These are phyloP conservation scores for Barnettozyma hawaiiensis DNA, from an alignment of 1,139 yeast genomes.

Conservation along the genomic window DNA sequence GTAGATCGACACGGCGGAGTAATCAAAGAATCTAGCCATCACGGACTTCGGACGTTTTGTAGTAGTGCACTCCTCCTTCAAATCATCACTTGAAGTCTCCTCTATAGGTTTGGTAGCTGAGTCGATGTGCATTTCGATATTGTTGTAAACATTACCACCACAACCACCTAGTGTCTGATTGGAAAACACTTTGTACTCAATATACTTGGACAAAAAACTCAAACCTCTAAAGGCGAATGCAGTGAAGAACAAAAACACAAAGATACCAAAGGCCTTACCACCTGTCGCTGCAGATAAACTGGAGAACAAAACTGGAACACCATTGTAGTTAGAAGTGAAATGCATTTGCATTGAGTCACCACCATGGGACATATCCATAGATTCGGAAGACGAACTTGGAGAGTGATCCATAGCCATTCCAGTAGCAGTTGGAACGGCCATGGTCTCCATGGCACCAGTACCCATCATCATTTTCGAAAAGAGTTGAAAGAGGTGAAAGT, in stretches of 20 bases:
- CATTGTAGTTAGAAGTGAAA: conserved; percentile 43
- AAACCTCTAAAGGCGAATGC: conserved; percentile 56
- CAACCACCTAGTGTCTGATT: conserved; percentile 5
- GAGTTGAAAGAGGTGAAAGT: too few species aligned
- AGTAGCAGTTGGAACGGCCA: conserved; percentile 15
- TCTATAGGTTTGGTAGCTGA: background rate
- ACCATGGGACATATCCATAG: conserved; percentile 1
- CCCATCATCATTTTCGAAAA: conserved; percentile 24
- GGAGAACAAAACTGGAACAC: conserved; percentile 59
- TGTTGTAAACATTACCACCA: background rate
- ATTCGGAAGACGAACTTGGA: conserved; percentile 13
- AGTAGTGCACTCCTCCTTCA: conserved; percentile 9
- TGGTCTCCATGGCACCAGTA: conserved; percentile 19
- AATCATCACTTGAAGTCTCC: background rate
- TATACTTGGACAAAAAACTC: conserved; percentile 51
- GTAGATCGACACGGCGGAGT: conserved; percentile 33
- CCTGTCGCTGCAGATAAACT: conserved; percentile 45
- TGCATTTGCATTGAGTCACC: conserved; percentile 30
- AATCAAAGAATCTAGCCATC: conserved; percentile 36
- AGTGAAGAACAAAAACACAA: conserved; percentile 49
- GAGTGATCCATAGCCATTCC: conserved; percentile 12
- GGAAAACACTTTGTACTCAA: conserved; percentile 62
- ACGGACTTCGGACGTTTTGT: conserved; percentile 13
- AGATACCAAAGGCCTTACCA: conserved; percentile 69
- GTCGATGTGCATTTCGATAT: conserved; percentile 2